A percentile compares a stretch with the other conserved stretches of the same genome.
phyloP scores from a whole-genome alignment of 192 early-diverging fungal species.

The Phycomyces blakesleeanus region DNA sequence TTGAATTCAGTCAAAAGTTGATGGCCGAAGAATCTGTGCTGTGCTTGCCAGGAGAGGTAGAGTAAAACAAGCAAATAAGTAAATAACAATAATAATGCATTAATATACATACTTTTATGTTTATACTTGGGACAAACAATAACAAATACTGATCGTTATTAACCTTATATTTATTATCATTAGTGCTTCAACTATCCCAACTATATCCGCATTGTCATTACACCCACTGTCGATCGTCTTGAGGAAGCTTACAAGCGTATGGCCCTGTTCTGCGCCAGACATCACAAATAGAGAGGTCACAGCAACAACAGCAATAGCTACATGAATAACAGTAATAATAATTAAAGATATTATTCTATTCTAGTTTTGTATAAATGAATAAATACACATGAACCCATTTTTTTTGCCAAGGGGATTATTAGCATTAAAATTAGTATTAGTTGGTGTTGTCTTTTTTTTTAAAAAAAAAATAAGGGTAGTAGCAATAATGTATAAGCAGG shows the following conservation, averaged over 20 bases:
- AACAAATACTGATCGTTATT: not conserved
- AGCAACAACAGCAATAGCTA: not conserved
- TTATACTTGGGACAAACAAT: too few species aligned
- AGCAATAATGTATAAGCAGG: too few species aligned
- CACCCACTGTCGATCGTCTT: conserved; percentile 72
- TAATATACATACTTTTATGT: too few species aligned
- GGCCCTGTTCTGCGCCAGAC: conserved; percentile 71
- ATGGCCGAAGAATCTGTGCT: conserved; percentile 80
- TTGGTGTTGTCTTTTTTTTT: too few species aligned
- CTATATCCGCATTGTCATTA: conserved; percentile 77
- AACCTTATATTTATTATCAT: not conserved
- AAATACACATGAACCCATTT: too few species aligned
- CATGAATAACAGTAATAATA: not conserved
- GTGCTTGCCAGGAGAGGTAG: conserved; percentile 74
- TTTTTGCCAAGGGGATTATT: too few species aligned
- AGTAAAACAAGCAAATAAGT: too few species aligned
- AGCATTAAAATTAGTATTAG: too few species aligned
- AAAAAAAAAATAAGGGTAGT: too few species aligned
- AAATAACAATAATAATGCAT: too few species aligned
- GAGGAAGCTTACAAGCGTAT: conserved; percentile 72
- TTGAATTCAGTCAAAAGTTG: conserved; percentile 80
- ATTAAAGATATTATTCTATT: not conserved
- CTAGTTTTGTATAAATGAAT: too few species aligned
- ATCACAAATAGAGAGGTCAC: conserved; percentile 31
- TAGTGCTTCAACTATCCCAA: conserved; percentile 79